These are phyloP conservation scores for Arctium minus DNA, from an alignment of 129 eudicot species.

Conservation along the genomic window DNA sequence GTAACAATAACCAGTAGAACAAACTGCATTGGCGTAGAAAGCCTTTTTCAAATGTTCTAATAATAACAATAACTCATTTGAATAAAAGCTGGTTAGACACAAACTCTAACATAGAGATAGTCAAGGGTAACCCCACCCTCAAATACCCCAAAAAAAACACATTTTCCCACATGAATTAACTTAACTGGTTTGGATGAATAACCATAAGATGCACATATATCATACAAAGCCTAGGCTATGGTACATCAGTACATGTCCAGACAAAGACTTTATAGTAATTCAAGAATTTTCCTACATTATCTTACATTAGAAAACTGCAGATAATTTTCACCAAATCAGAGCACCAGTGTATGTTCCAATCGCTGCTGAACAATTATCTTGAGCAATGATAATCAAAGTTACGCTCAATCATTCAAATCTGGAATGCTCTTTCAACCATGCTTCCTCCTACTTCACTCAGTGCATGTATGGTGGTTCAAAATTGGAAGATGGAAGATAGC, in stretches of 20 bases:
- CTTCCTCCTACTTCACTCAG: not conserved
- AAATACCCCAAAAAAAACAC: not conserved
- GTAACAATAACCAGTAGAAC: not conserved
- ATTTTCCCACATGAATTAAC: not conserved
- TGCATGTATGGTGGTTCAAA: not conserved
- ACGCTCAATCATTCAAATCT: not conserved
- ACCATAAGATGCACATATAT: not conserved
- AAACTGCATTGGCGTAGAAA: not conserved
- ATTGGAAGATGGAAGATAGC: not conserved
- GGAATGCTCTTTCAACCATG: not conserved
- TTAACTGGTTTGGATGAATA: not conserved
- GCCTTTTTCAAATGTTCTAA: not conserved
- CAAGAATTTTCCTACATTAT: not conserved
- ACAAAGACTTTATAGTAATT: not conserved
- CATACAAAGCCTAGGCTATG: not conserved
- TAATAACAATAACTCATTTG: not conserved
- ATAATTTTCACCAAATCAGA: not conserved
- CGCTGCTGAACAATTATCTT: not conserved
- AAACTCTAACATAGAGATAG: slow-evolving; percentile 2
- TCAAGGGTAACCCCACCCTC: not conserved
- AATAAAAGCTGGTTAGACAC: not conserved
- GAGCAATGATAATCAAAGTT: not conserved
- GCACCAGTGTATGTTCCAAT: not conserved
- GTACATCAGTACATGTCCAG: not conserved
- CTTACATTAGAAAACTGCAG: not conserved